Evolutionary conservation across 345 rosid species (phyloP).

Genomic region (Eucalyptus viminalis): DNA sequence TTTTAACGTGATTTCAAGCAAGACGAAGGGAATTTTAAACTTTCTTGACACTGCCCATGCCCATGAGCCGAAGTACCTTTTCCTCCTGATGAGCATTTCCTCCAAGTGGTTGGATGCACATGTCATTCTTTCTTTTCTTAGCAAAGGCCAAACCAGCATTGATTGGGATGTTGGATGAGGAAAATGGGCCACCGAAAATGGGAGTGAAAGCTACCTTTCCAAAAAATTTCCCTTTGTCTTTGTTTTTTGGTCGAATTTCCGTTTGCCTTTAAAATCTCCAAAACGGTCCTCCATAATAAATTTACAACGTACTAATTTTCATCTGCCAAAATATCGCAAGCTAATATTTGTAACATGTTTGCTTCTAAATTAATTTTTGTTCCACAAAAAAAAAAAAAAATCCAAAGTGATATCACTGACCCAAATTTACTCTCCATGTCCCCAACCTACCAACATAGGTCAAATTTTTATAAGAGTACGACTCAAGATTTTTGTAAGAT

Average conservation of each 20-base stretch:
- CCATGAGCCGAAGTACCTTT: neutral
- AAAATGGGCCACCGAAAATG: neutral
- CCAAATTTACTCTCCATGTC: neutral
- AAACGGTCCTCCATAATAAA: neutral
- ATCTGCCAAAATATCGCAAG: neutral
- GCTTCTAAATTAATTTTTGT: neutral
- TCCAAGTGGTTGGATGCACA: neutral
- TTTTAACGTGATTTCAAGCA: neutral
- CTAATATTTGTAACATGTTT: neutral
- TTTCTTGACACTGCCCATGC: neutral
- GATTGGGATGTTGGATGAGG: neutral
- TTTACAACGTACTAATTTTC: neutral
- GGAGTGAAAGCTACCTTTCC: neutral
- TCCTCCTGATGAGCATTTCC: neutral
- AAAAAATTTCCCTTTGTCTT: neutral
- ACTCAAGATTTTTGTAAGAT: neutral
- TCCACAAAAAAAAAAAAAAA: neutral
- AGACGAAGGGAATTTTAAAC: neutral
- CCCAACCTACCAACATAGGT: neutral
- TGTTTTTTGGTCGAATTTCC: neutral
- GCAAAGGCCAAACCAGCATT: neutral
- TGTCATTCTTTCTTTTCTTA: neutral
- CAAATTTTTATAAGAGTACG: accelerated
- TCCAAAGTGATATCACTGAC: accelerated
- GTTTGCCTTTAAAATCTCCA: neutral